These are phyloP conservation scores for Myxozyma mucilagina DNA, from an alignment of 805 yeast genomes.

Conservation along the genomic window DNA sequence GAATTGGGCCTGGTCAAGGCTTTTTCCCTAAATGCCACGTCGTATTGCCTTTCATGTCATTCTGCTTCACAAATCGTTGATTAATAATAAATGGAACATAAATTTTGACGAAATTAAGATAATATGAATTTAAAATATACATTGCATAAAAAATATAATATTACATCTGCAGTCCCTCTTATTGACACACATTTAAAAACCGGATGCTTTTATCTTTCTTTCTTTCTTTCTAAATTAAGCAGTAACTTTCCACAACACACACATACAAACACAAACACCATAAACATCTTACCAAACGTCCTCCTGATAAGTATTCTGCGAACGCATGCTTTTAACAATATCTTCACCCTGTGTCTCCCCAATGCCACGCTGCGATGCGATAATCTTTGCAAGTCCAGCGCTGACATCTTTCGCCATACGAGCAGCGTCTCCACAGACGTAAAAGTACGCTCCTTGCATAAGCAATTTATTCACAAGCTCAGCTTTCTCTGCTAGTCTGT, in stretches of 20 bases:
- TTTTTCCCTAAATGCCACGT: neutral
- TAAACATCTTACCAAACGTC: conserved; percentile 77
- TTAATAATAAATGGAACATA: neutral
- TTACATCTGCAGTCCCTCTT: neutral
- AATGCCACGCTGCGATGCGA: conserved; percentile 63
- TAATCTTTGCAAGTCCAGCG: conserved; percentile 59
- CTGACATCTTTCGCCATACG: conserved; percentile 95
- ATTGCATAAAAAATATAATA: neutral
- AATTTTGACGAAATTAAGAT: neutral
- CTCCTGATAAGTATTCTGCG: conserved; percentile 89
- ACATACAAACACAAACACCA: too few species aligned
- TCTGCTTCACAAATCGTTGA: neutral
- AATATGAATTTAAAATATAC: neutral
- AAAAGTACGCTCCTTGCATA: conserved; percentile 74
- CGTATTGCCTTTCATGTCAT: neutral
- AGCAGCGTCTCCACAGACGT: conserved; percentile 96
- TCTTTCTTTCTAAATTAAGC: neutral
- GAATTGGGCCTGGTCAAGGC: neutral
- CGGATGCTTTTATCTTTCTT: neutral
- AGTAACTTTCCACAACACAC: neutral
- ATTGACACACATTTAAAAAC: neutral
- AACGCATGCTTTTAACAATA: conserved; percentile 72
- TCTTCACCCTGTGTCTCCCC: conserved; percentile 70
- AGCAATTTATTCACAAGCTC: conserved; percentile 55
- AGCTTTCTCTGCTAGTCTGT: conserved; percentile 56